Percentiles rank a stretch among this genome's conserved stretches.
Conservation (phyloP, 1,284 basidiomycete species). For the Pseudomicrostroma phylloplanum region DNA sequence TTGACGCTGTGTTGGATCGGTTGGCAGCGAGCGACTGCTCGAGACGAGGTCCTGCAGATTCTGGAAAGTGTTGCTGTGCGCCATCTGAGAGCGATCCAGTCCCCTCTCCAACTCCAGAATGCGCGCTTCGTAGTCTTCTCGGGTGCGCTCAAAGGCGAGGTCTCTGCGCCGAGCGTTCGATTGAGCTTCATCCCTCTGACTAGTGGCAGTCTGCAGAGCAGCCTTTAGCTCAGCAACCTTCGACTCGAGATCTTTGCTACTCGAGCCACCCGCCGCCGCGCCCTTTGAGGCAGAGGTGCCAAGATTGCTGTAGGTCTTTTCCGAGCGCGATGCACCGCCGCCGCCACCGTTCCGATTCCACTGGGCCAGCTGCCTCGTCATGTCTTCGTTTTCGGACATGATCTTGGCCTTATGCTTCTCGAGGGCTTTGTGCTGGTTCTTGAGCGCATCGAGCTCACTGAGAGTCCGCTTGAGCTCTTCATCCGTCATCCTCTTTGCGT, state of each 20-base stretch:
- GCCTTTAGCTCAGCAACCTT: slow-evolving; percentile 53
- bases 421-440: slow-evolving; percentile 59
- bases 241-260: slow-evolving; percentile 59
- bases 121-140: slow-evolving; percentile 63
- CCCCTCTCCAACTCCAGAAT: slow-evolving; percentile 62
- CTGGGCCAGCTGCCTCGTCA: slow-evolving; percentile 68
- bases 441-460: slow-evolving; percentile 57
- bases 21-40: slow-evolving; percentile 15
- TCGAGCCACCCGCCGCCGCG: slow-evolving; percentile 19
- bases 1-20: background rate
- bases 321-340: slow-evolving; percentile 9
- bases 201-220: slow-evolving; percentile 28
- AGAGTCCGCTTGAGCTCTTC: slow-evolving; percentile 79
- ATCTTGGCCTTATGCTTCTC: slow-evolving; percentile 73
- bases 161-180: slow-evolving; percentile 61
- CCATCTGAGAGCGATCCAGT: slow-evolving; percentile 33
- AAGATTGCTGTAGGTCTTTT: slow-evolving; percentile 7
- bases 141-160: slow-evolving; percentile 63
- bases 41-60: slow-evolving; percentile 40
- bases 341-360: slow-evolving; percentile 20
- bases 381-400: slow-evolving; percentile 76
- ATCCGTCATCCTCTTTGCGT: slow-evolving; percentile 92
- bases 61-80: slow-evolving; percentile 51
- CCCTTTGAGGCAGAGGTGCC: background rate
- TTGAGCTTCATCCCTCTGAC: slow-evolving; percentile 48